Base-by-base conservation (phyloP, 2,329 filamentous ascomycete species). In the Nannizzia gypsea region DNA sequence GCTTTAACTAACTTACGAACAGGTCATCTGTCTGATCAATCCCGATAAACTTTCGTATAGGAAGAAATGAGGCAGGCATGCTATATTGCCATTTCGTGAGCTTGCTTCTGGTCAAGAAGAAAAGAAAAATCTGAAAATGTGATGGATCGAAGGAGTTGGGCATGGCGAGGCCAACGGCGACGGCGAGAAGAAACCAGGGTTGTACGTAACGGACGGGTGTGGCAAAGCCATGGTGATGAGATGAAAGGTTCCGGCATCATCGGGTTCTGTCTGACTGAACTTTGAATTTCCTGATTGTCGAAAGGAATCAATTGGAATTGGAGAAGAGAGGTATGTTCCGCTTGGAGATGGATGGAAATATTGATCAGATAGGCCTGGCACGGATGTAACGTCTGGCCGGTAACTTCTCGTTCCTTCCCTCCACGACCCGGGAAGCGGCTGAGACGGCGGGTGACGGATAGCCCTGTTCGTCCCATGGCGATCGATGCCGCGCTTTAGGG, bases 381-480 rank as follows among this genome's bases (percentile, higher is more conserved):
- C 46, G 46, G 46, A 52, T 52, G 46, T 52, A 52, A 52, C 46
- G n/a, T 28, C 3, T 52, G 15, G 46, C 46, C 24, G n/a, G 46
- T 15, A 15, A 6, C 22, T 11, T 13, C 13, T 36, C 13, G 9
- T 11, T 11, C 31, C 31, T 13, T 36, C 31, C 13, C 31, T 36
- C 31, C 31, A 36, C 13, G 31, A 13, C 31, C 31, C 31, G 13
- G 31, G 9, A 36, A 11, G 46, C 46, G 46, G 46, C 22, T 52
- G 46, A 52, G 46, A 31, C 46, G 46, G 46, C 46, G 46, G 46
- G 24, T 52, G 46, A 52, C 46, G 46, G 46, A 52, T 26, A 52
- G 46, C 42, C 42, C 17, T 46, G 42, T 24, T 22, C 42, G 9
- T 46, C 31, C 31, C 42, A 46, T 22, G 42, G 42, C 17, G 42